phyloP scores from a whole-genome alignment of 169 alveolate species.

The Plasmodium cynomolgi region DNA sequence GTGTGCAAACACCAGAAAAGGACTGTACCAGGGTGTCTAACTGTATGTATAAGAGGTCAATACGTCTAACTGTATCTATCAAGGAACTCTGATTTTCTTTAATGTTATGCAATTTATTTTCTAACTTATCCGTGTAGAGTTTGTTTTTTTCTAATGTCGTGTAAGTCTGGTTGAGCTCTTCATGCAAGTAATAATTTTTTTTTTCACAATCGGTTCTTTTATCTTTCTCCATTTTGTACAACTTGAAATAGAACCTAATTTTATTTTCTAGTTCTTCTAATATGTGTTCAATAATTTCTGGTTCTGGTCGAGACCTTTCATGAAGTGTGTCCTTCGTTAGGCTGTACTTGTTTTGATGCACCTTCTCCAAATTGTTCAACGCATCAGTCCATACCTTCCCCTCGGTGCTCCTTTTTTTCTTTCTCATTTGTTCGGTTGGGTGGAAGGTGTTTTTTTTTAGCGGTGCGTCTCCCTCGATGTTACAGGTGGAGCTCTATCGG shows the following conservation, averaged over 20 bases:
- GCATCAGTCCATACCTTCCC: conserved; percentile 43
- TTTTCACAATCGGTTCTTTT: conserved; percentile 83
- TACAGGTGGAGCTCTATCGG: not conserved
- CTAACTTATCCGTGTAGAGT: conserved; percentile 73
- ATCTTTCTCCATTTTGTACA: conserved; percentile 86
- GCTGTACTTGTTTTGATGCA: conserved; percentile 9
- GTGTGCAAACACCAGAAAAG: conserved; percentile 90
- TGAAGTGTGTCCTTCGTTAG: conserved; percentile 79
- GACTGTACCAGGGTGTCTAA: conserved; percentile 90
- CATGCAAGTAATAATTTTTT: conserved; percentile 84
- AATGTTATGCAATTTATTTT: conserved; percentile 82
- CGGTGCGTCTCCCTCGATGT: not conserved
- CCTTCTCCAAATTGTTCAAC: not conserved
- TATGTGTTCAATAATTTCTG: conserved; percentile 87
- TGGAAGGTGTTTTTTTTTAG: not conserved
- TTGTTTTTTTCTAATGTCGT: conserved; percentile 79
- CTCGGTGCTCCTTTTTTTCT: conserved; percentile 30
- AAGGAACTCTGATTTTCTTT: conserved; percentile 86
- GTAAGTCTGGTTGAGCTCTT: conserved; percentile 81
- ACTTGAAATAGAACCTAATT: conserved; percentile 85
- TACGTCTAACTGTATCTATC: conserved; percentile 87
- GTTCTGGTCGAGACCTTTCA: conserved; percentile 82
- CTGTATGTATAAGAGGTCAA: conserved; percentile 87
- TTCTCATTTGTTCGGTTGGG: conserved; percentile 17
- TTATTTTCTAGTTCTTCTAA: conserved; percentile 87